phyloP scores from a whole-genome alignment of 768 basidiomycete species.

The Amanita muscaria region DNA sequence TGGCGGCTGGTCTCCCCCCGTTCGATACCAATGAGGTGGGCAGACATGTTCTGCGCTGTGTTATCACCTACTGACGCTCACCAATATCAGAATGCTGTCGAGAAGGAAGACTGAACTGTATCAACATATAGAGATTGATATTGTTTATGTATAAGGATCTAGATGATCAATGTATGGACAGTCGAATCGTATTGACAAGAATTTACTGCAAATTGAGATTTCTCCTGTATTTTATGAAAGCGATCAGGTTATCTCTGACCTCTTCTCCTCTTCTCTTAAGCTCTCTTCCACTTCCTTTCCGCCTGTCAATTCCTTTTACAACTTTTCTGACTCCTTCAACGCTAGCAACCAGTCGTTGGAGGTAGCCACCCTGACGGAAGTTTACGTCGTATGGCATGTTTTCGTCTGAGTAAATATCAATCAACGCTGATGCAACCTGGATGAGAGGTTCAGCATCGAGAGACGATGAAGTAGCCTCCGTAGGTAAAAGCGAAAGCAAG shows the following conservation, averaged over 20 bases:
- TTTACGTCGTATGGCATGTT: conserved; percentile 68
- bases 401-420: conserved; percentile 94
- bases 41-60: not conserved
- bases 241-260: conserved; percentile 65
- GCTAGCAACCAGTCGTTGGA: conserved; percentile 45
- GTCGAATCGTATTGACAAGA: too few relatives aligned
- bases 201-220: conserved; percentile 37
- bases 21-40: conserved; percentile 30
- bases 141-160: too few relatives aligned
- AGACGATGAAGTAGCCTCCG: conserved; percentile 27
- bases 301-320: conserved; percentile 57
- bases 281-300: conserved; percentile 58
- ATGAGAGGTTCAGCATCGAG: conserved; percentile 61
- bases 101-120: not conserved
- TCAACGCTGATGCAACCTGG: conserved; percentile 72
- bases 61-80: not conserved
- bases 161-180: too few relatives aligned
- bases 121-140: too few relatives aligned
- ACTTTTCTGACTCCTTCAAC: conserved; percentile 55
- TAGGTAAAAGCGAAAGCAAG: conserved; percentile 55
- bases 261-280: conserved; percentile 65
- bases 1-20: conserved; percentile 57
- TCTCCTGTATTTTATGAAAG: conserved; percentile 67
- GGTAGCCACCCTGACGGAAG: conserved; percentile 56
- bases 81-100: not conserved